phyloP scores from a whole-genome alignment of 2,329 filamentous ascomycete species.

The Pleomassaria siparia region DNA sequence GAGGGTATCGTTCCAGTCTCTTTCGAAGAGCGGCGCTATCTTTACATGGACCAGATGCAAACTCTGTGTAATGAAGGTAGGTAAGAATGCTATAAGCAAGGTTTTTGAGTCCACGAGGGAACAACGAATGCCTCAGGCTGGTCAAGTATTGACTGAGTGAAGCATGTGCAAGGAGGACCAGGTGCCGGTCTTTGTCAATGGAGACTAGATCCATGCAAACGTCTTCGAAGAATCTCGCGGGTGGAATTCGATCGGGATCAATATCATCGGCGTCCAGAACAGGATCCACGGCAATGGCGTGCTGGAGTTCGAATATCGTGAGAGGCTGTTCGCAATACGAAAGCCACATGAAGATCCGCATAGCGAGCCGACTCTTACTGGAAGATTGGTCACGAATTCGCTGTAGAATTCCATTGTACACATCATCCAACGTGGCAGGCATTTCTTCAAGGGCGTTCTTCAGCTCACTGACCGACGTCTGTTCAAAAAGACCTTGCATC shows the following conservation, averaged over 20 bases:
- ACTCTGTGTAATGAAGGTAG: conserved; percentile 1
- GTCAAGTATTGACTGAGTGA: conserved; percentile 1
- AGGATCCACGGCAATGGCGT: conserved; percentile 1
- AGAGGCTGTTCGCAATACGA: conserved; percentile 1
- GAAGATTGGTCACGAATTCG: conserved; percentile 1
- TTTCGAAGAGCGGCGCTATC: not conserved
- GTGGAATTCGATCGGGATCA: conserved; percentile 1
- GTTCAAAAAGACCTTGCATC: conserved; percentile 2
- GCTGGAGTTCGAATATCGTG: conserved; percentile 1
- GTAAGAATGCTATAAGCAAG: not conserved
- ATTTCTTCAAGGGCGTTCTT: not conserved
- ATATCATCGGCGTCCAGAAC: not conserved
- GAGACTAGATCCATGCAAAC: conserved; percentile 5
- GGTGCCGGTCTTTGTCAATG: conserved; percentile 1
- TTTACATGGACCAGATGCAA: not conserved
- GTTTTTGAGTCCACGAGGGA: not conserved
- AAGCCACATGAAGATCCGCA: conserved; percentile 6
- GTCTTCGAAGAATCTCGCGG: conserved; percentile 2
- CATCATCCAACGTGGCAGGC: not conserved
- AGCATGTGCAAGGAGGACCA: conserved; percentile 1
- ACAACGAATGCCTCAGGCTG: not conserved
- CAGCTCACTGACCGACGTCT: conserved; percentile 3
- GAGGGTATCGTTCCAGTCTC: not conserved
- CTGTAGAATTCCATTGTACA: conserved; percentile 1
- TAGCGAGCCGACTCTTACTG: not conserved